phyloP scores from a whole-genome alignment of 345 rosid species.

The Aquilaria sinensis region DNA sequence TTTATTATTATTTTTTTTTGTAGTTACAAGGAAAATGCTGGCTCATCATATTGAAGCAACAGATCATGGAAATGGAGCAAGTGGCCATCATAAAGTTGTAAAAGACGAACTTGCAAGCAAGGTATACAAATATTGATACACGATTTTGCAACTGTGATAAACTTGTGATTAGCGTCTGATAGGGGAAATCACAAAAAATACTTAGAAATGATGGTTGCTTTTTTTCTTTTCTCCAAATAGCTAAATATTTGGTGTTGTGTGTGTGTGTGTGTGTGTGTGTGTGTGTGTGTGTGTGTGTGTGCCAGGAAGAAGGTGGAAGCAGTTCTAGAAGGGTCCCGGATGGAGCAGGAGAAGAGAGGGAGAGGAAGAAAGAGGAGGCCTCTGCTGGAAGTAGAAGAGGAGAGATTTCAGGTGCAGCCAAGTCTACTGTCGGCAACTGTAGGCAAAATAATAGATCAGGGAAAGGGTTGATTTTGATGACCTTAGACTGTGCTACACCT shows the following conservation, averaged over 20 bases:
- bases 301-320: conserved; percentile 19
- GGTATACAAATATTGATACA: background rate
- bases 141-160: background rate
- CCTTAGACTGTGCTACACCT: too few species aligned
- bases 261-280: conserved; percentile 12
- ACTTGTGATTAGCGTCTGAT: background rate
- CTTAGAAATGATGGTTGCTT: background rate
- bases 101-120: background rate
- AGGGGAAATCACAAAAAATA: background rate
- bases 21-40: conserved; percentile 10
- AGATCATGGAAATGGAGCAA: background rate
- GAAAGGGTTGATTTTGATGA: too few species aligned
- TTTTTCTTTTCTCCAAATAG: background rate
- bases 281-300: conserved; percentile 11
- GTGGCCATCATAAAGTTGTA: background rate
- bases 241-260: background rate
- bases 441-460: conserved; percentile 1
- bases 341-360: conserved; percentile 11
- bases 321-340: background rate
- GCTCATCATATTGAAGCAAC: conserved; percentile 1
- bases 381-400: conserved; percentile 1
- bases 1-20: conserved; percentile 5
- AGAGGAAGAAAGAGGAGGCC: conserved; percentile 10
- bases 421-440: conserved; percentile 12
- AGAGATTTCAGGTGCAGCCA: conserved; percentile 25